Conservation (phyloP, 805 yeast species). For the Cyberlindnera suaveolens region DNA sequence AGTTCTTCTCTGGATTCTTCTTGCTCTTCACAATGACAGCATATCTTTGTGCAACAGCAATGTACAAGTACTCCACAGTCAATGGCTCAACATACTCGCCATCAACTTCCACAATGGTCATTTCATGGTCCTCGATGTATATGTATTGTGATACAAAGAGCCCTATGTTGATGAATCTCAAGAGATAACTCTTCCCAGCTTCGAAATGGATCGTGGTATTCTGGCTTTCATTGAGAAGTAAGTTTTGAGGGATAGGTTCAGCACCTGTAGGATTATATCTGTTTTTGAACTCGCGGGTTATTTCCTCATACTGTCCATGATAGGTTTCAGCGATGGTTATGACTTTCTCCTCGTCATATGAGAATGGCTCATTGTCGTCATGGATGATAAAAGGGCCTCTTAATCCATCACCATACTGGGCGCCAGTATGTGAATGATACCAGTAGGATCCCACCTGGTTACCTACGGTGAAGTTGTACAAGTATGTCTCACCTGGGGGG, state of each 20-base stretch:
- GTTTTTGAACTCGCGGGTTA: constrained; percentile 44
- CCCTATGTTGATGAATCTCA: constrained; percentile 63
- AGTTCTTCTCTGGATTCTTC: constrained; percentile 37
- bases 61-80: constrained; percentile 47
- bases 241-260: constrained; percentile 70
- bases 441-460: constrained; percentile 75
- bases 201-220: constrained; percentile 50
- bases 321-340: constrained; percentile 60
- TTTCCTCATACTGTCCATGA: constrained; percentile 43
- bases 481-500: constrained; percentile 55
- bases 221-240: constrained; percentile 59
- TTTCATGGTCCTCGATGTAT: constrained; percentile 62
- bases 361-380: constrained; percentile 44
- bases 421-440: constrained; percentile 77
- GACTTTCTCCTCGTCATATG: constrained; percentile 55
- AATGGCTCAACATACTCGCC: constrained; percentile 62
- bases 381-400: constrained; percentile 65
- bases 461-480: constrained; percentile 64
- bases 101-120: constrained; percentile 68
- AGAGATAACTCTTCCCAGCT: constrained; percentile 54
- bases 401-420: constrained; percentile 75
- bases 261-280: constrained; percentile 81
- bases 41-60: constrained; percentile 80
- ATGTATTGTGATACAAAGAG: constrained; percentile 70
- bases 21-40: constrained; percentile 62